phyloP scores from a whole-genome alignment of 768 basidiomycete genomes.

The Tricholoma bakamatsutake region DNA sequence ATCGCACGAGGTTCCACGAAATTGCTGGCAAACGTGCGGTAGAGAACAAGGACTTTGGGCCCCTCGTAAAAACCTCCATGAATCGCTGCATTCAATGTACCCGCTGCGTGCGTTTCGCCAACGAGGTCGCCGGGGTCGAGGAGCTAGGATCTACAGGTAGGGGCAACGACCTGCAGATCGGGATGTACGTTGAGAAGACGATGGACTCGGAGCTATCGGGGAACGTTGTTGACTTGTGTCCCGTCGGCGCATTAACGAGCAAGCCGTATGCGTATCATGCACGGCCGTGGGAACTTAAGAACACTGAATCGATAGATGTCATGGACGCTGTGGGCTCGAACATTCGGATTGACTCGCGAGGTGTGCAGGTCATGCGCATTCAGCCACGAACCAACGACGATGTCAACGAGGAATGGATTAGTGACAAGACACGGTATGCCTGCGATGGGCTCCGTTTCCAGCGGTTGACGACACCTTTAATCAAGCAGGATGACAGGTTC shows the following conservation, averaged over 20 bases:
- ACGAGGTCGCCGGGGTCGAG: constrained; percentile 98
- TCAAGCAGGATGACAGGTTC: constrained; percentile 91
- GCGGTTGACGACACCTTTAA: constrained; percentile 85
- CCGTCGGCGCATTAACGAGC: constrained; percentile 96
- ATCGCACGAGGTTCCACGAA: constrained; percentile 97
- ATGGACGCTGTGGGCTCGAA: constrained; percentile 95
- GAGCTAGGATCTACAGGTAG: constrained; percentile 95
- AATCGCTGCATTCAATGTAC: constrained; percentile 99
- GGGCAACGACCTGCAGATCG: constrained; percentile 98
- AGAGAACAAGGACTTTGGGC: constrained; percentile 97
- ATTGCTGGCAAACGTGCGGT: constrained; percentile 96
- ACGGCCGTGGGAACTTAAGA: constrained; percentile 97
- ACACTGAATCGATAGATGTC: constrained; percentile 94
- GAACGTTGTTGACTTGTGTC: constrained; percentile 95
- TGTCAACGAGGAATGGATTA: constrained; percentile 99
- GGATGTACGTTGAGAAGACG: constrained; percentile 95
- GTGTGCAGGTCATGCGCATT: constrained; percentile 94
- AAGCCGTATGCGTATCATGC: constrained; percentile 99
- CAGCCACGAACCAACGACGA: constrained; percentile 96
- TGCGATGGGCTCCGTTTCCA: constrained; percentile 96
- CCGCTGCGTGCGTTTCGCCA: constrained; percentile 97
- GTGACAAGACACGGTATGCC: constrained; percentile 96
- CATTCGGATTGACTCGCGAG: constrained; percentile 93
- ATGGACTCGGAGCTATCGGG: constrained; percentile 98
- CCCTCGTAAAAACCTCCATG: constrained; percentile 98